Evolutionary conservation across 2,329 filamentous ascomycete species (phyloP), one percentile per base, ranked within the genome.

Genomic region (Cladosporium sp.): DNA sequence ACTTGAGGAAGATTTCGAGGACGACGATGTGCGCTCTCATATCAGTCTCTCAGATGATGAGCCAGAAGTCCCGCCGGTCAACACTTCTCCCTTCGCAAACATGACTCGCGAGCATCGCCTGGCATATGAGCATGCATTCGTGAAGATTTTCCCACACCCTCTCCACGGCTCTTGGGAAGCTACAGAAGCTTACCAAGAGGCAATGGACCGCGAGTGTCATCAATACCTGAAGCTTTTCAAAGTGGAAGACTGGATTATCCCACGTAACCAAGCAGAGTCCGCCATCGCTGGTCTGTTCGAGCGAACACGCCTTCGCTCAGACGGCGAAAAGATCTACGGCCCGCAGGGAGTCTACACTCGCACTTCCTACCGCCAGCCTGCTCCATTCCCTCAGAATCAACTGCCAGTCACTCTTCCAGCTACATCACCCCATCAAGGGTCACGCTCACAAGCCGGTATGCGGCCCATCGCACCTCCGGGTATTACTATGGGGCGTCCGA

Each of bases 171-270:
- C 46, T 46, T 66, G 60, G 62, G 56, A 58, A 10, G 34, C 53
- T 19, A 66, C 64, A 4, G 64, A 67, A 46, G 55, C 58, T 16
- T 64, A 65, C 46, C 62, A 65, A 52, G 51, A 48, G 10, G 46
- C 59, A 32, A 60, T 63, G 37, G 64, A 57, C 32, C 44, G 55
- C 46, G 48, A 55, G 43, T 38, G 65, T 58, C 46, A 61, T 16
- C 52, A 53, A 13, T 68, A 68, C 54, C 33, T 66, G 34, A 46
- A 63, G 14, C 59, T 65, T 22, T 64, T 51, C 42, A 61, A 61
- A 9, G 46, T 65, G 9, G n/a, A 46, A n/a, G 41, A 56, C 11
- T 68, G 65, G 65, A 18, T 50, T 11, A 31, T 50, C 13, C 53
- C 58, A 10, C 49, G 51, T 22, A 52, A 58, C 13, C 49, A 57